Conservation (phyloP, 495 filamentous ascomycete genomes). For the Tuber brumale region DNA sequence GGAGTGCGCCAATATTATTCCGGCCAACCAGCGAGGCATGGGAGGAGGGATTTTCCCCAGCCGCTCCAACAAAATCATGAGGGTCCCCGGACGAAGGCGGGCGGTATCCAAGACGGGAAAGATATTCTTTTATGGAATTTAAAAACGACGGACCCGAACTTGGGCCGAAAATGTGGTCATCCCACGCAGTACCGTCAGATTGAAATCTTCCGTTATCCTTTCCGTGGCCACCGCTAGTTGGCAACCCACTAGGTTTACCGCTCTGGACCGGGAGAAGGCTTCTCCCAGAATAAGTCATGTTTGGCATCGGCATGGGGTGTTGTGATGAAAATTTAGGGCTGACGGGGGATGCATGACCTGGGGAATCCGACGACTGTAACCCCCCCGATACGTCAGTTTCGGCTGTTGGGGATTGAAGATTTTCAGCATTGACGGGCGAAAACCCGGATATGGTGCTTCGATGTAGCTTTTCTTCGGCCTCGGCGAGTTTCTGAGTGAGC, state of each 20-base stretch:
- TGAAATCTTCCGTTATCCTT: slow-evolving; percentile 17
- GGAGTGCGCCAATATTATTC: slow-evolving; percentile 4
- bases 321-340: neutral
- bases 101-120: slow-evolving; percentile 35
- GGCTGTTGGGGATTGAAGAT: neutral
- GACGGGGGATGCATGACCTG: neutral
- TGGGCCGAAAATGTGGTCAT: slow-evolving; percentile 36
- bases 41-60: neutral
- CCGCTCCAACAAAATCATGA: slow-evolving; percentile 6
- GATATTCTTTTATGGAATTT: slow-evolving; percentile 35
- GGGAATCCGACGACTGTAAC: neutral
- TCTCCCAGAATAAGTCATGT: neutral
- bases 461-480: slow-evolving; percentile 26
- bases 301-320: neutral
- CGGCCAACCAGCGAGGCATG: slow-evolving; percentile 12
- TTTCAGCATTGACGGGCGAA: neutral
- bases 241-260: neutral
- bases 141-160: slow-evolving; percentile 38
- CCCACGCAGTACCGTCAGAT: slow-evolving; percentile 33
- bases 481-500: slow-evolving; percentile 32
- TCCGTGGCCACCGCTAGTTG: neutral
- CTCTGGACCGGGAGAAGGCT: neutral
- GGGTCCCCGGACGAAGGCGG: slow-evolving; percentile 23
- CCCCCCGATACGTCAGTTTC: neutral
- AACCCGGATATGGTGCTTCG: slow-evolving; percentile 14